Percentiles rank a stretch among this genome's conserved stretches.
Conservation (phyloP, 2,329 filamentous ascomycete genomes). For the Apiospora aurea region DNA sequence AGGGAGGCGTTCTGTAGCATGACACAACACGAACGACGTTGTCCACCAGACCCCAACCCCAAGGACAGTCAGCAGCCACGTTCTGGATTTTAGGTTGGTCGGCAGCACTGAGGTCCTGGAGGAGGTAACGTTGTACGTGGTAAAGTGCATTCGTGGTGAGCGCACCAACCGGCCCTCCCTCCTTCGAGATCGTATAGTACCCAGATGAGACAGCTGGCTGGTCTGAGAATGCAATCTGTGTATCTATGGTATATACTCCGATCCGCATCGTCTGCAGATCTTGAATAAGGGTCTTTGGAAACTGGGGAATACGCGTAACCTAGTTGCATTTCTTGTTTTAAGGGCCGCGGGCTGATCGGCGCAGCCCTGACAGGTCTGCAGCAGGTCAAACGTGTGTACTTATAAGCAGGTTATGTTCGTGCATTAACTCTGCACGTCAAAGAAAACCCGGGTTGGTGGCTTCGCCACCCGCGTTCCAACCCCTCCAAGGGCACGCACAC, state of each 20-base stretch:
- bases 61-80: constrained; percentile 12
- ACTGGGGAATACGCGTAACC: constrained; percentile 13
- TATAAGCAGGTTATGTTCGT: constrained; percentile 16
- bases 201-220: background rate
- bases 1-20: background rate
- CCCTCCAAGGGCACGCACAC: constrained; percentile 7
- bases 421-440: constrained; percentile 20
- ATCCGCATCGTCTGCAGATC: background rate
- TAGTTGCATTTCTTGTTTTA: constrained; percentile 4
- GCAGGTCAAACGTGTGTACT: background rate
- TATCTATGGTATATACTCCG: background rate
- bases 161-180: background rate
- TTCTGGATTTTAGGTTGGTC: constrained; percentile 15
- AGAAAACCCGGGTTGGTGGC: constrained; percentile 8
- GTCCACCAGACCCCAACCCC: background rate
- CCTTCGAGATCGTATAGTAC: background rate
- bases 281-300: constrained; percentile 1
- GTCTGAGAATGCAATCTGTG: background rate
- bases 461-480: constrained; percentile 14
- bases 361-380: background rate
- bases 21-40: background rate
- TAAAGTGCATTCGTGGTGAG: background rate
- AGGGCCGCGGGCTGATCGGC: constrained; percentile 16
- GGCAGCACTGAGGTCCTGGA: background rate
- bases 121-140: constrained; percentile 14